phyloP scores from a whole-genome alignment of 2,329 filamentous ascomycete species.

The Hypoxylon sp. region DNA sequence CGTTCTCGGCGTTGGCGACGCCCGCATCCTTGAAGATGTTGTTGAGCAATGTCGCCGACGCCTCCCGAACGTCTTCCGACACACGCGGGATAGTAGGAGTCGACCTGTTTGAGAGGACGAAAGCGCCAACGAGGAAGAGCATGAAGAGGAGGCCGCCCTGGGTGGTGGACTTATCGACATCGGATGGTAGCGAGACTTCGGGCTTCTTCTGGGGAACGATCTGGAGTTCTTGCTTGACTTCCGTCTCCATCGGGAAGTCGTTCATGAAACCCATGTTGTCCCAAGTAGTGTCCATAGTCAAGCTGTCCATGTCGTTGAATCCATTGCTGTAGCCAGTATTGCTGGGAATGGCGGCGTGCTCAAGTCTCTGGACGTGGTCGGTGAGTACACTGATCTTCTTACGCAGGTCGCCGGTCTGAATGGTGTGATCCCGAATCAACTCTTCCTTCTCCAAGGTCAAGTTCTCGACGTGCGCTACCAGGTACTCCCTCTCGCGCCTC shows the following conservation, averaged over 20 bases:
- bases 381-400: slow-evolving; percentile 91
- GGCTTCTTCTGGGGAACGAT: slow-evolving; percentile 69
- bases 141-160: slow-evolving; percentile 90
- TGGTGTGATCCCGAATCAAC: slow-evolving; percentile 87
- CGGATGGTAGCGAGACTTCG: slow-evolving; percentile 62
- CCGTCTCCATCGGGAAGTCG: slow-evolving; percentile 75
- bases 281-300: slow-evolving; percentile 87
- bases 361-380: slow-evolving; percentile 79
- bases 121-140: slow-evolving; percentile 96
- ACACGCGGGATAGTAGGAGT: slow-evolving; percentile 80
- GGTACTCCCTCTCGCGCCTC: slow-evolving; percentile 80
- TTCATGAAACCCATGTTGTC: slow-evolving; percentile 85
- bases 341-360: slow-evolving; percentile 72
- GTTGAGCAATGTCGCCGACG: slow-evolving; percentile 82
- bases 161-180: slow-evolving; percentile 76
- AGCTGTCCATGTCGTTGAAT: slow-evolving; percentile 86
- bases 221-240: slow-evolving; percentile 73
- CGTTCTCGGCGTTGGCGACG: slow-evolving; percentile 63
- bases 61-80: slow-evolving; percentile 84
- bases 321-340: slow-evolving; percentile 77
- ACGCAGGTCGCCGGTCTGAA: slow-evolving; percentile 90
- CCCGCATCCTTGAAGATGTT: slow-evolving; percentile 87
- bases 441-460: slow-evolving; percentile 92
- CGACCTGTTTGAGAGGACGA: slow-evolving; percentile 89
- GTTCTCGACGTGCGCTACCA: slow-evolving; percentile 81